phyloP scores from a whole-genome alignment of 345 rosid species.

The Citrus australasica region DNA sequence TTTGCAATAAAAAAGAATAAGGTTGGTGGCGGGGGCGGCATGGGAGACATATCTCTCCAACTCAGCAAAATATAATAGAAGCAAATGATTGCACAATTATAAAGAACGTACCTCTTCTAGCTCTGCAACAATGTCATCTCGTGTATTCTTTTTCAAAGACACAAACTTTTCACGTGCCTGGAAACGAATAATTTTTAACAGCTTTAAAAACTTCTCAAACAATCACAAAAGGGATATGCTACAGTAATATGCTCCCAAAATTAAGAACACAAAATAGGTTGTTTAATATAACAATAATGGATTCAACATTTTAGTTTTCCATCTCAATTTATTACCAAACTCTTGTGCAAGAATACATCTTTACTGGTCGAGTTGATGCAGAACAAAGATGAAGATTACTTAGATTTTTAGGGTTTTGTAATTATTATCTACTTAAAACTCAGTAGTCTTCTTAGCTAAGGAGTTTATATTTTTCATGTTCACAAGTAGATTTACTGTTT shows the following conservation, averaged over 20 bases:
- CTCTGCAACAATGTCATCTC: constrained; percentile 67
- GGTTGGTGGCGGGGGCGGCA: too few relatives aligned
- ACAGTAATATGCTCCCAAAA: not conserved
- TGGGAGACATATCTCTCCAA: not conserved
- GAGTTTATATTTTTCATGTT: not conserved
- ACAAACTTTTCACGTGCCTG: constrained; percentile 91
- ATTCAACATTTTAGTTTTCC: not conserved
- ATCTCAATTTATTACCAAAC: not conserved
- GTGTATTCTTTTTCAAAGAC: constrained; percentile 74
- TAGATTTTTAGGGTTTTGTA: not conserved
- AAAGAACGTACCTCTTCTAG: constrained; percentile 69
- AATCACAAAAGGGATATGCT: not conserved
- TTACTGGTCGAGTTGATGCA: not conserved
- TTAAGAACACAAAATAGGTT: not conserved
- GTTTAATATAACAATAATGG: not conserved
- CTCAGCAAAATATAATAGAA: constrained; percentile 5
- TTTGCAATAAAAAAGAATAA: not conserved
- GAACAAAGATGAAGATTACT: not conserved
- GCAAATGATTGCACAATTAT: not conserved
- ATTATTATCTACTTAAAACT: not conserved
- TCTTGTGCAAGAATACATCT: not conserved
- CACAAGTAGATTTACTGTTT: not conserved
- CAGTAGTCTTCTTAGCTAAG: not conserved
- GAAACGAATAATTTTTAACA: constrained; percentile 12
- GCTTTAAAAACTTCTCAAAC: not conserved